Evolutionary conservation across 495 filamentous ascomycete genomes (phyloP), one percentile per base, ranked within the genome.

Genomic region (Collariella sp.): DNA sequence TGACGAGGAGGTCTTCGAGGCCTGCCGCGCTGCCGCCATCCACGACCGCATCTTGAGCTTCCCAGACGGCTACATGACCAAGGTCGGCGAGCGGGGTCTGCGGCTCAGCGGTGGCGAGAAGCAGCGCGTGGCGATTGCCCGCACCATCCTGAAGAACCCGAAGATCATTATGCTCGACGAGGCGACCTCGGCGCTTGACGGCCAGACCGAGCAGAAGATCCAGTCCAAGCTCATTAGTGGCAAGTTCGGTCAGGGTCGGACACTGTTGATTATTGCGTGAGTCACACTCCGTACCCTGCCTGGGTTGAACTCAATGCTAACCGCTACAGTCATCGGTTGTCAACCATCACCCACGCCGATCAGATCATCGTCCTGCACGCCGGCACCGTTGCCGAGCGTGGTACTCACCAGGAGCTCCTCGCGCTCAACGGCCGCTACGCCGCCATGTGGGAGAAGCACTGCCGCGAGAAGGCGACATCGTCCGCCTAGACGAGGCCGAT

Each of bases 151-250:
- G n/a, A n/a, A n/a, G n/a, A n/a, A n/a, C n/a, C n/a, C n/a, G n/a
- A n/a, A n/a, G n/a, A n/a, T 96, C 57, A 93, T 96, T 65, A 83
- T 96, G 56, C 74, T 96, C 15, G 91, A 96, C 65, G 91, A 96
- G 69, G 91, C 91, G 10, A 96, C 91, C 2, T 90, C 91, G 19
- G 89, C 91, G 5, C 77, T 96, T 19, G 91, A 96, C n/a, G n/a
- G n/a, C n/a, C n/a, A n/a, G n/a, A n/a, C n/a, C n/a, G n/a, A n/a
- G n/a, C n/a, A n/a, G n/a, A n/a, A n/a, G n/a, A n/a, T n/a, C n/a
- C n/a, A n/a, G n/a, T n/a, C n/a, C n/a, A n/a, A n/a, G n/a, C n/a
- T n/a, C n/a, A n/a, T n/a, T n/a, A n/a, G n/a, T n/a, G n/a, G n/a
- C n/a, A n/a, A 82, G 83, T 96, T 29, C 80, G 85, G 36, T 73